Percentiles rank a stretch among this genome's conserved stretches.
phyloP scores from a whole-genome alignment of 1,284 basidiomycete species.

The Malassezia japonica region DNA sequence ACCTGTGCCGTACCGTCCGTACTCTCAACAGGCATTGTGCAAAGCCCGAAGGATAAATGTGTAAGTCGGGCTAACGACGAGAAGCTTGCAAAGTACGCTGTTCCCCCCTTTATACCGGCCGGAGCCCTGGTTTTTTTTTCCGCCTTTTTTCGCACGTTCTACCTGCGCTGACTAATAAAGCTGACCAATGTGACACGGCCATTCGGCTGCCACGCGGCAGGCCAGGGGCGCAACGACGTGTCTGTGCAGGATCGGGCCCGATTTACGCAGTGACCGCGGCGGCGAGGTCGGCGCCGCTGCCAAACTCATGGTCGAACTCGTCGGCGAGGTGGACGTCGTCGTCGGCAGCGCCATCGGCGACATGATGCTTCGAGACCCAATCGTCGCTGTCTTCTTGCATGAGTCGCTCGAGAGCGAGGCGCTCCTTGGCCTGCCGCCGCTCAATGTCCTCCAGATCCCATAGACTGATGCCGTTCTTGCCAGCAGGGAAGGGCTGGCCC shows the following conservation, averaged over 20 bases:
- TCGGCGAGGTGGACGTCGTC: constrained; percentile 15
- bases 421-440: constrained; percentile 68
- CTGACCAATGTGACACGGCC: background rate
- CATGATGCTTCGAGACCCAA: constrained; percentile 22
- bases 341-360: constrained; percentile 18
- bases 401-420: constrained; percentile 48
- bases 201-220: background rate
- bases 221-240: background rate
- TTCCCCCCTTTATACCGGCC: constrained; percentile 13
- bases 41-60: background rate
- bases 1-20: constrained; percentile 42
- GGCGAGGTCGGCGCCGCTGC: constrained; percentile 17
- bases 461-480: constrained; percentile 75
- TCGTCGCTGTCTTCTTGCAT: constrained; percentile 29
- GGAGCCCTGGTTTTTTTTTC: constrained; percentile 12
- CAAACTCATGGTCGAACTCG: constrained; percentile 36
- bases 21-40: constrained; percentile 9
- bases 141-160: constrained; percentile 13
- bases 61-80: constrained; percentile 1
- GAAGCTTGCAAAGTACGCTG: constrained; percentile 1
- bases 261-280: background rate
- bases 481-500: constrained; percentile 75
- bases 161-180: constrained; percentile 11
- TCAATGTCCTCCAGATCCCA: constrained; percentile 84
- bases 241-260: background rate